Base-by-base conservation (phyloP, 2,329 filamentous ascomycete genomes). In the Scedosporium apiospermum region DNA sequence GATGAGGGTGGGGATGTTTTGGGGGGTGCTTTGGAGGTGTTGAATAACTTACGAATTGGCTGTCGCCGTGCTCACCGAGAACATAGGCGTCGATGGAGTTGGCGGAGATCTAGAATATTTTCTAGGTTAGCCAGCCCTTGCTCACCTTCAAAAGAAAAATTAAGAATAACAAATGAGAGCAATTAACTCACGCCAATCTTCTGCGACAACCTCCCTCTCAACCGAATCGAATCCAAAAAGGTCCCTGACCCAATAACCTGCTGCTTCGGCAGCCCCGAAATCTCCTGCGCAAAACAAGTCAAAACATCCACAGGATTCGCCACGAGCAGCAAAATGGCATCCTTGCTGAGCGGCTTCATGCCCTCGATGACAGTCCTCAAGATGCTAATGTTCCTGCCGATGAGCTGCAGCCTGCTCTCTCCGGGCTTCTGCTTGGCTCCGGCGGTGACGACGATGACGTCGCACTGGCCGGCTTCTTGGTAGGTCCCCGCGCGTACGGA, bases 51-150 rank as follows among this genome's bases (percentile, higher is more conserved):
- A 61, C 60, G 34, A 61, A 61, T 57, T 61, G 60, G 60, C 60
- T 61, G 60, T 61, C 60, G n/a, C 60, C 60, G 49, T 61, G 60
- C n/a, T 61, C 60, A 18, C 60, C 60, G 18, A 61, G 60, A 12
- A 61, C 60, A 10, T 42, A 61, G 16, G 60, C 60, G 14, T 61
- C 60, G 60, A 61, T 61, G n/a, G 60, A 61, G 60, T 61, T 61
- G 26, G 41, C 18, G 10, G 60, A 61, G 49, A 61, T 57, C 60
- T 61, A 18, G 3, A 21, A 26, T 16, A 55, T 18, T 23, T 12
- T 18, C 21, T 4, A 12, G 12, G 60, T 61, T 51, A 61, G 60
- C 6, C 21, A 4, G 10, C 4, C 6, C 51, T 57, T 26, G 1
- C 12, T 26, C 34, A 12, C n/a, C 23, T 57, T 23, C 23, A 9